Conservation (phyloP, 2,329 filamentous ascomycete genomes). For the Tolypocladium paradoxum region DNA sequence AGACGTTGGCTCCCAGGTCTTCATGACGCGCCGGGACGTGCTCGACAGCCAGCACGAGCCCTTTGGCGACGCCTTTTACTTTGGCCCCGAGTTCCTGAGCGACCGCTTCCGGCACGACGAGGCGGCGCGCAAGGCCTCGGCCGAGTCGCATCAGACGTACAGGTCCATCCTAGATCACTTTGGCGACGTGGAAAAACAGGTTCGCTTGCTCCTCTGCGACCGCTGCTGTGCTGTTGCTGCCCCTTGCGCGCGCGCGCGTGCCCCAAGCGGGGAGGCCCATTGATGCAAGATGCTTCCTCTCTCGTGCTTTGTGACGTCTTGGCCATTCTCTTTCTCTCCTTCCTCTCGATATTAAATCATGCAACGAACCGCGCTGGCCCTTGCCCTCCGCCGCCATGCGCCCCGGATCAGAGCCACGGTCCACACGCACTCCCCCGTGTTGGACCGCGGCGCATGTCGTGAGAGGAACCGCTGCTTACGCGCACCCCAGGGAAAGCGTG, state of each 20-base stretch:
- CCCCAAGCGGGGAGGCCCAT: slow-evolving; percentile 2
- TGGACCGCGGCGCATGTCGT: background rate
- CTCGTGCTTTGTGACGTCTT: background rate
- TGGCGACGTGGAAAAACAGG: slow-evolving; percentile 61
- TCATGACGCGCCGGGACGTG: slow-evolving; percentile 83
- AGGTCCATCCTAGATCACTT: slow-evolving; percentile 68
- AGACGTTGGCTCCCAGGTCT: slow-evolving; percentile 51
- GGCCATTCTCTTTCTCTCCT: background rate
- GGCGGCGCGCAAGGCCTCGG: slow-evolving; percentile 44
- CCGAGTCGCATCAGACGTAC: slow-evolving; percentile 61
- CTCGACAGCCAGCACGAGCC: slow-evolving; percentile 87
- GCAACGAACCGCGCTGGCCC: background rate
- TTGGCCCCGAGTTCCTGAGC: slow-evolving; percentile 78
- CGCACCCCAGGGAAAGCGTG: slow-evolving; percentile 61
- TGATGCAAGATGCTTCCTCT: background rate
- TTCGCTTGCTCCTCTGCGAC: slow-evolving; percentile 30
- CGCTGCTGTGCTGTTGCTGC: slow-evolving; percentile 6
- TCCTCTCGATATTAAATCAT: background rate
- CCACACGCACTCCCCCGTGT: background rate
- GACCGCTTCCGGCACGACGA: slow-evolving; percentile 64
- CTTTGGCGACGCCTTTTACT: slow-evolving; percentile 95
- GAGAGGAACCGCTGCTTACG: slow-evolving; percentile 8
- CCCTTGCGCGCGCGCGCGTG: background rate
- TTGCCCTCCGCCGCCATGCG: background rate
- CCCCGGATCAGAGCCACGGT: background rate